Percentiles rank a stretch among this genome's conserved stretches.
phyloP scores from a whole-genome alignment of 208 protist species.

The Acanthamoeba castellanii region DNA sequence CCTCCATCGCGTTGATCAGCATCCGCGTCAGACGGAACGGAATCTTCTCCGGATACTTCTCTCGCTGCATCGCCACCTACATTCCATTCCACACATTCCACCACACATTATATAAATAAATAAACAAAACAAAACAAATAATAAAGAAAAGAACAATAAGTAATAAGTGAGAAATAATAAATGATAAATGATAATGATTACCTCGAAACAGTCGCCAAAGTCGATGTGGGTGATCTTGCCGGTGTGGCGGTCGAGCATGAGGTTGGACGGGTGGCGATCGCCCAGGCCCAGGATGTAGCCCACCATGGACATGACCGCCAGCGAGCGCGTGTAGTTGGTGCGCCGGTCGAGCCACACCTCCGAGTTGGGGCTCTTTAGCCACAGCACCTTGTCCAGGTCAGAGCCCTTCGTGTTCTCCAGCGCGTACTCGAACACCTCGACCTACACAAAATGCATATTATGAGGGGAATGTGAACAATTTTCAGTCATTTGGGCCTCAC shows the following conservation, averaged over 20 bases:
- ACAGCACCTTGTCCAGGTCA: slow-evolving; percentile 97
- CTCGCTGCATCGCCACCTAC: slow-evolving; percentile 97
- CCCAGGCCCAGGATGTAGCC: slow-evolving; percentile 99
- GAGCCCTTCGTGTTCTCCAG: slow-evolving; percentile 96
- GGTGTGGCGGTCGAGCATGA: slow-evolving; percentile 99
- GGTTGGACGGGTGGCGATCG: slow-evolving; percentile 99
- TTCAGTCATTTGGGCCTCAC: no score
- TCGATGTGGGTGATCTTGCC: slow-evolving; percentile 99
- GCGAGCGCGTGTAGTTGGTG: slow-evolving; percentile 97
- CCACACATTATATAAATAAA: no score
- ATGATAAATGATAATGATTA: slow-evolving; percentile 87
- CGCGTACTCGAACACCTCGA: slow-evolving; percentile 97
- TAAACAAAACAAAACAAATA: background rate
- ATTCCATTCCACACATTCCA: no score
- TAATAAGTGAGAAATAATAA: background rate
- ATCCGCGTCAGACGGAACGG: slow-evolving; percentile 99
- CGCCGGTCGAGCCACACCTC: slow-evolving; percentile 98
- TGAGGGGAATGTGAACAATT: no score
- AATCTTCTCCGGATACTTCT: slow-evolving; percentile 99
- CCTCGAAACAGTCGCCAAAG: slow-evolving; percentile 99
- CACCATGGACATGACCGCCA: slow-evolving; percentile 99
- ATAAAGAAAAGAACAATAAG: background rate
- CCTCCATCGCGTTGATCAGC: slow-evolving; percentile 98
- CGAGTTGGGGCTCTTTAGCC: slow-evolving; percentile 96
- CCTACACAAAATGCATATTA: slow-evolving; percentile 80